These are phyloP conservation scores for Pelargonium myrrhifolium DNA, from an alignment of 441 rosid genomes.

Conservation along the genomic window DNA sequence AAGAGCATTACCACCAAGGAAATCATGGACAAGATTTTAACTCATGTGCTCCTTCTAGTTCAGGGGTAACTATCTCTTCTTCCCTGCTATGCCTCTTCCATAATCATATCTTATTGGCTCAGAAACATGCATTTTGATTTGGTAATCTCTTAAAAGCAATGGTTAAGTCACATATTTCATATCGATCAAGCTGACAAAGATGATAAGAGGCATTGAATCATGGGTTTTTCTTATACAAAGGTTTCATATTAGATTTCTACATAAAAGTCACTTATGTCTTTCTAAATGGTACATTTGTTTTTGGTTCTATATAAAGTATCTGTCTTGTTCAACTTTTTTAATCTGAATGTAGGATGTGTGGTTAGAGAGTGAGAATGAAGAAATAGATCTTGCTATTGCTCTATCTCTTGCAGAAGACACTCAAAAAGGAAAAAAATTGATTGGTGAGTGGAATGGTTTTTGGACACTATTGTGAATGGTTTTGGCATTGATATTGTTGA, in stretches of 20 bases:
- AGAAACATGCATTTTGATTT: background rate
- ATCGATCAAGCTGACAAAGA: background rate
- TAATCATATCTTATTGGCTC: background rate
- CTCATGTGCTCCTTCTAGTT: conserved; percentile 46
- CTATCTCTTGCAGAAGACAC: conserved; percentile 63
- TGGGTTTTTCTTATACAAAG: background rate
- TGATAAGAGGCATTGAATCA: background rate
- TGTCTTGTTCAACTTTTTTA: conserved; percentile 5
- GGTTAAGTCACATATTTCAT: background rate
- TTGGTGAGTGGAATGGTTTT: conserved; percentile 44
- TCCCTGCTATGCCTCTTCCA: conserved; percentile 9
- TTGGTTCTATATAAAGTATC: background rate
- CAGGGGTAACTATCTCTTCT: conserved; percentile 48
- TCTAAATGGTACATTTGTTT: background rate
- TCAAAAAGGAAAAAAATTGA: conserved; percentile 32
- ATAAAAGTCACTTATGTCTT: background rate
- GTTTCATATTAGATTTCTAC: background rate
- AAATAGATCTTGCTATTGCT: conserved; percentile 69
- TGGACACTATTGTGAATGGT: conserved; percentile 12
- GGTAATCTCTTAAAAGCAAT: background rate
- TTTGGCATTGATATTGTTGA: background rate
- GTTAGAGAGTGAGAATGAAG: conserved; percentile 59
- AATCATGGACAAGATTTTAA: conserved; percentile 37
- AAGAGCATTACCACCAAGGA: conserved; percentile 41
- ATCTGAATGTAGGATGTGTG: conserved; percentile 41